Percentiles rank a stretch among this genome's conserved stretches.
These are phyloP conservation scores for Penicillium griseofulvum DNA, from an alignment of 2,329 filamentous ascomycete species.

Conservation along the genomic window DNA sequence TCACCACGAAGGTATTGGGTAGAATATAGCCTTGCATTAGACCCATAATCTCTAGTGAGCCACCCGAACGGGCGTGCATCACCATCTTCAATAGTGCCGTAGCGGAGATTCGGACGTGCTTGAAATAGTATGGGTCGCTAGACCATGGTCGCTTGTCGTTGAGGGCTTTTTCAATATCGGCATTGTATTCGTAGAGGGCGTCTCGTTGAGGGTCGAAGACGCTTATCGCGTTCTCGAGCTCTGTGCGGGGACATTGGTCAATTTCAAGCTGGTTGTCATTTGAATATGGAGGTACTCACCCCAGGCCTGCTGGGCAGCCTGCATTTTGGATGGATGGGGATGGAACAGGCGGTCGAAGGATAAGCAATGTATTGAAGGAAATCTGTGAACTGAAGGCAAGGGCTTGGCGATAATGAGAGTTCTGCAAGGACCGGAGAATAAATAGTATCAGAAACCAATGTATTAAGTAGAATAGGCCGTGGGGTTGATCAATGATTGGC, in stretches of 20 bases:
- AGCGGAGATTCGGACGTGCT: conserved; percentile 86
- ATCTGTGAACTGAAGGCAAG: conserved; percentile 2
- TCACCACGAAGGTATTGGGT: conserved; percentile 80
- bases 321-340: conserved; percentile 42
- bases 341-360: neutral
- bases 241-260: conserved; percentile 47
- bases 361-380: neutral
- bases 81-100: conserved; percentile 97
- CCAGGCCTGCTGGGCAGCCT: conserved; percentile 60
- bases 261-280: neutral
- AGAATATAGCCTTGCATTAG: conserved; percentile 95
- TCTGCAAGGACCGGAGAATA: conserved; percentile 12
- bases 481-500: conserved; percentile 20
- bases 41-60: conserved; percentile 92
- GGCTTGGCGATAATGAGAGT: conserved; percentile 6
- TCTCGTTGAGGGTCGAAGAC: conserved; percentile 85
- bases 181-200: conserved; percentile 83
- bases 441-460: conserved; percentile 4
- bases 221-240: conserved; percentile 81
- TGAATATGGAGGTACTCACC: conserved; percentile 41
- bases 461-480: conserved; percentile 22
- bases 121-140: conserved; percentile 81
- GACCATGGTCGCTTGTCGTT: conserved; percentile 70
- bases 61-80: conserved; percentile 96
- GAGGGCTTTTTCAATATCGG: conserved; percentile 64